Evolutionary conservation across 345 rosid species (phyloP).

Genomic region (Firmiana major): DNA sequence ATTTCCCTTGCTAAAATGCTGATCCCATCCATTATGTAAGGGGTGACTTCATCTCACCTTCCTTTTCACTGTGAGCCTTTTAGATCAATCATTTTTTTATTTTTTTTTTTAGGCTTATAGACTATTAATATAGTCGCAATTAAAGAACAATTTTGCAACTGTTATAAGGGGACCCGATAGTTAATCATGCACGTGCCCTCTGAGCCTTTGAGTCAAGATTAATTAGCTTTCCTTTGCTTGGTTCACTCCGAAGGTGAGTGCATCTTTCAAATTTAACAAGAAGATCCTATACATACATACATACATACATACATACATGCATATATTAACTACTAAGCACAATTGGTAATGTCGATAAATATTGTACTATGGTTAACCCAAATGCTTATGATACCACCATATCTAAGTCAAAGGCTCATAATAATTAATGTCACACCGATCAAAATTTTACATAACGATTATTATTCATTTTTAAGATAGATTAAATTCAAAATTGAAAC

Average conservation of each 20-base stretch:
- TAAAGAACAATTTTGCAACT: not conserved
- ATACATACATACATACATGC: no score
- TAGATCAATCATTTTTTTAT: constrained; percentile 2
- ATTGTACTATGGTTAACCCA: not conserved
- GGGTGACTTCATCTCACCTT: constrained; percentile 2
- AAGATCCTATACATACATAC: no score
- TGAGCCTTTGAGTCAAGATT: not conserved
- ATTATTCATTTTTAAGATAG: no score
- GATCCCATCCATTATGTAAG: not conserved
- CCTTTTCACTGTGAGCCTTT: constrained; percentile 2
- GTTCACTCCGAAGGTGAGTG: no score
- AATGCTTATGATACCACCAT: not conserved
- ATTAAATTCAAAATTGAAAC: no score
- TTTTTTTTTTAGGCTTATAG: not conserved
- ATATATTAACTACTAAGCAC: not conserved
- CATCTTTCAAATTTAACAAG: not conserved
- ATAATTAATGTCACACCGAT: no score
- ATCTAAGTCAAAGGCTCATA: not conserved
- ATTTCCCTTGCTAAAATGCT: not conserved
- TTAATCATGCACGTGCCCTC: not conserved
- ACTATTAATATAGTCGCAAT: not conserved
- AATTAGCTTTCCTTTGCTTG: not conserved
- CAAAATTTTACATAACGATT: no score
- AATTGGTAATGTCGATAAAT: not conserved
- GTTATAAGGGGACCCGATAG: not conserved